A percentile compares a stretch with the other conserved stretches of the same genome.
Conservation (phyloP, 73 alveolate genomes). For the Breviolum minutum region DNA sequence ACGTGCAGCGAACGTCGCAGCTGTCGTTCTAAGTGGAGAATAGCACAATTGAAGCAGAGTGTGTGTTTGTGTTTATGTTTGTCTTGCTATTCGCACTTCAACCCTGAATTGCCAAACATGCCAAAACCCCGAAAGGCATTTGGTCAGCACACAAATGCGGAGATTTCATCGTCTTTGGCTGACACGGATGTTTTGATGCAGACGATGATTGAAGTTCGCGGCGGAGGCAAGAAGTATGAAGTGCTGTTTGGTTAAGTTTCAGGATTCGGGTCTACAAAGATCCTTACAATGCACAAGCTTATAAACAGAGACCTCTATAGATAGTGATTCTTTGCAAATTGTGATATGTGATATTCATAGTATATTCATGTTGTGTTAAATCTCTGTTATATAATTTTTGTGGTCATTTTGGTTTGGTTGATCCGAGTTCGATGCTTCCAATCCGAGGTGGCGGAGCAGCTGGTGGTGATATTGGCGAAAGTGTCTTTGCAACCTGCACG, state of each 20-base stretch:
- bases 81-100: not conserved
- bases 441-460: constrained; percentile 38
- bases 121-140: constrained; percentile 97
- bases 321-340: not conserved
- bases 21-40: not conserved
- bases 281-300: too few relatives aligned
- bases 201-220: constrained; percentile 86
- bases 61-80: not conserved
- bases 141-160: constrained; percentile 99
- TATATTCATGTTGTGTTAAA: too few relatives aligned
- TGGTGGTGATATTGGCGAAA: constrained; percentile 71
- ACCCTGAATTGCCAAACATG: constrained; percentile 95
- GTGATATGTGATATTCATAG: not conserved
- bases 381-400: not conserved
- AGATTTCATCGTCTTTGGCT: constrained; percentile 98
- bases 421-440: not conserved
- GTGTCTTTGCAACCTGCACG: constrained; percentile 50
- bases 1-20: not conserved
- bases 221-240: constrained; percentile 36
- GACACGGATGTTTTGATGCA: constrained; percentile 97
- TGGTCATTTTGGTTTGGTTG: not conserved
- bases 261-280: too few relatives aligned
- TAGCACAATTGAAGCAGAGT: not conserved
- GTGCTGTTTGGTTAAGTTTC: not conserved
- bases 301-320: too few relatives aligned